Evolutionary conservation across 257 asterid species (phyloP).

Genomic region (Avicennia marina): DNA sequence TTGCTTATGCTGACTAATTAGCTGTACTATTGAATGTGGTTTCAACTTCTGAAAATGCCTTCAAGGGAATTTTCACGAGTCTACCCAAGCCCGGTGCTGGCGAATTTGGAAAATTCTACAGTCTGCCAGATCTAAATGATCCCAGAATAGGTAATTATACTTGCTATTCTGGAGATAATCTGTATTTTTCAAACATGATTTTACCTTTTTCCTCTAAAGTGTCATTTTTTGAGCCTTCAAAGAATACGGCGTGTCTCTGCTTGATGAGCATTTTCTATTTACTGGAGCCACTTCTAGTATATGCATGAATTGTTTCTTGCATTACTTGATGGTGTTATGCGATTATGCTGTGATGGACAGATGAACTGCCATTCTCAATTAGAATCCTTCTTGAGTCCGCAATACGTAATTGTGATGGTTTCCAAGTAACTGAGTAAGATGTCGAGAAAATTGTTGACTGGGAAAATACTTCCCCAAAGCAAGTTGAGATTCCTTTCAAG

Average conservation of each 20-base stretch:
- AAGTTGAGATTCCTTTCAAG: constrained; percentile 93
- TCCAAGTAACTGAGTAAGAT: constrained; percentile 86
- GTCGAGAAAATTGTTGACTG: constrained; percentile 93
- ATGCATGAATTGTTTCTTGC: no score
- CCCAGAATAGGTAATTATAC: constrained; percentile 68
- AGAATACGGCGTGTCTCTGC: no score
- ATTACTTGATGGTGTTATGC: no score
- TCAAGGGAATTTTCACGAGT: constrained; percentile 69
- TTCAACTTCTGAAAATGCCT: constrained; percentile 72
- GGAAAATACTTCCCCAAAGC: constrained; percentile 78
- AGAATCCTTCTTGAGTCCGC: constrained; percentile 93
- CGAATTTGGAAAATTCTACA: constrained; percentile 86
- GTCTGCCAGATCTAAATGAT: constrained; percentile 84
- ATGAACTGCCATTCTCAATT: constrained; percentile 88
- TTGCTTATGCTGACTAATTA: constrained; percentile 12
- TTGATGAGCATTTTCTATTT: no score
- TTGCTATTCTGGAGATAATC: neutral
- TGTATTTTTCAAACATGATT: neutral
- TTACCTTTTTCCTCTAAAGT: neutral
- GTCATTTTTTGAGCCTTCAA: no score
- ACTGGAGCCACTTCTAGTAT: no score
- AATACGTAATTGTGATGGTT: constrained; percentile 89
- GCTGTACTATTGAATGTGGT: constrained; percentile 16
- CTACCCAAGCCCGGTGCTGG: constrained; percentile 95
- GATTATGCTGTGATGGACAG: constrained; percentile 44